Evolutionary conservation across 2,329 filamentous ascomycete genomes (phyloP).

Genomic region (Cordyceps tenuipes): DNA sequence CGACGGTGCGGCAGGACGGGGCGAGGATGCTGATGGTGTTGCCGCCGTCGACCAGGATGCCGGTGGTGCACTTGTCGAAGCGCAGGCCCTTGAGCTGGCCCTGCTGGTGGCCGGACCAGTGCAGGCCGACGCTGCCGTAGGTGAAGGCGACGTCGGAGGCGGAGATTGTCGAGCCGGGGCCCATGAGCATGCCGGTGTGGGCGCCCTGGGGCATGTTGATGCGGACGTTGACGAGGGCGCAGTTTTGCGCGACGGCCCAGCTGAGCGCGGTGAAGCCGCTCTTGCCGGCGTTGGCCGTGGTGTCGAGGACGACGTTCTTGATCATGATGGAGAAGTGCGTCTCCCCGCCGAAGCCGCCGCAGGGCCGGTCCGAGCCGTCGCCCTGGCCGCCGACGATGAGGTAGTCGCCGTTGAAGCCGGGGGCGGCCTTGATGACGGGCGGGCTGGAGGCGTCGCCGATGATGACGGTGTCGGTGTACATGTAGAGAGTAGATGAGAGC

Average conservation of each 20-base stretch:
- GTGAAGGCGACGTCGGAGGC: conserved; percentile 15
- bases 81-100: conserved; percentile 8
- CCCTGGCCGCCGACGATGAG: conserved; percentile 16
- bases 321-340: conserved; percentile 17
- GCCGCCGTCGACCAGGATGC: conserved; percentile 11
- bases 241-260: conserved; percentile 18
- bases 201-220: conserved; percentile 11
- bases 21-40: conserved; percentile 7
- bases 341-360: conserved; percentile 15
- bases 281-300: conserved; percentile 14
- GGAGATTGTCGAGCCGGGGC: conserved; percentile 15
- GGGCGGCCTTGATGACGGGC: conserved; percentile 61
- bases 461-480: conserved; percentile 57
- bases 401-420: conserved; percentile 52
- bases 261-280: conserved; percentile 14
- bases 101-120: conserved; percentile 13
- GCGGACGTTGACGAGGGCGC: conserved; percentile 16
- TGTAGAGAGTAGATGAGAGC: conserved; percentile 12
- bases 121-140: conserved; percentile 16
- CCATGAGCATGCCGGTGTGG: conserved; percentile 15
- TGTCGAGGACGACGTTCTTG: conserved; percentile 17
- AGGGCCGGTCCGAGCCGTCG: conserved; percentile 11
- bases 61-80: conserved; percentile 11
- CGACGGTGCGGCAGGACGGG: conserved; percentile 3
- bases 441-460: conserved; percentile 64